phyloP scores from a whole-genome alignment of 2,329 filamentous ascomycete genomes.

The Tolypocladium sp. region DNA sequence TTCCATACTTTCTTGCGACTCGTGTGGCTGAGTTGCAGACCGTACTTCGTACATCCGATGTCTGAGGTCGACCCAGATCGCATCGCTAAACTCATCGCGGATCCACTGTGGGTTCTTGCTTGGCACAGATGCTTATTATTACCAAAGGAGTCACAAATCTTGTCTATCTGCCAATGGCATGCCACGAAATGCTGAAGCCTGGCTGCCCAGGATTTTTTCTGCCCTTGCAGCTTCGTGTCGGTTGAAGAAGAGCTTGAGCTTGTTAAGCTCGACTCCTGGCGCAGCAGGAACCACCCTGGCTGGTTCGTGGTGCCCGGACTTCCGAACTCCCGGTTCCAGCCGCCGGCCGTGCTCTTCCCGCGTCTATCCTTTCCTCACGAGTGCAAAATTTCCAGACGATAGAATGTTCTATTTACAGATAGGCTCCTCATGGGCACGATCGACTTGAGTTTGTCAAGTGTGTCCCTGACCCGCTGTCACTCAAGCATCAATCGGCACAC shows the following conservation, averaged over 20 bases:
- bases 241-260: background rate
- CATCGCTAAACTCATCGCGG: background rate
- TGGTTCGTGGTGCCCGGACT: background rate
- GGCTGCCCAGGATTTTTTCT: background rate
- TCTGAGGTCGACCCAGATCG: background rate
- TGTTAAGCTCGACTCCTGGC: background rate
- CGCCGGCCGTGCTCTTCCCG: background rate
- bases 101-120: background rate
- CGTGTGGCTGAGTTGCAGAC: background rate
- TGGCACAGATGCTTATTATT: background rate
- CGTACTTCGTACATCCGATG: background rate
- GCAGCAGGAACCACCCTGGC: background rate
- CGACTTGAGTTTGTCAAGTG: background rate
- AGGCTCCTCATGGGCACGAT: background rate
- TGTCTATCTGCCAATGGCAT: background rate
- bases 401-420: background rate
- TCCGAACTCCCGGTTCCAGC: background rate
- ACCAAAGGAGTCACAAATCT: background rate
- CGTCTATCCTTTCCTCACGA: background rate
- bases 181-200: background rate
- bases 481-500: background rate
- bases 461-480: background rate
- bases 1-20: background rate
- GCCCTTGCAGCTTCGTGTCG: background rate
- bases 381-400: background rate